These are phyloP conservation scores for Xylaria multiplex DNA, from an alignment of 2,329 filamentous ascomycete genomes.

Conservation along the genomic window DNA sequence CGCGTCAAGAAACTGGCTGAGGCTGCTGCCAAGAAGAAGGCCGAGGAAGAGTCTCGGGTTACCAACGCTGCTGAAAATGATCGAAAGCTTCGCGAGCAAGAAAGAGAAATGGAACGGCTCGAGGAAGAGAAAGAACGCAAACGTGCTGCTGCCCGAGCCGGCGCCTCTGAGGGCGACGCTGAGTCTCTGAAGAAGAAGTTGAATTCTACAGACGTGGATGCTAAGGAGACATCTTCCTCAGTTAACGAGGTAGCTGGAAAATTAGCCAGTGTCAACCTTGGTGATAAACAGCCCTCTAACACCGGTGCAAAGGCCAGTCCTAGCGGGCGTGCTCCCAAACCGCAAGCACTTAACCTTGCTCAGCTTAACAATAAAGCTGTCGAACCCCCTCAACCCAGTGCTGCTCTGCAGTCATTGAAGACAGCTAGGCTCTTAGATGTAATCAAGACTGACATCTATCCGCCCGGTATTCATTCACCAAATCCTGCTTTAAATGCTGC, in stretches of 20 bases:
- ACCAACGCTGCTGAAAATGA: slow-evolving; percentile 66
- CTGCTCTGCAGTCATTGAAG: slow-evolving; percentile 91
- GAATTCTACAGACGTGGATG: slow-evolving; percentile 52
- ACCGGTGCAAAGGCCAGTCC: slow-evolving; percentile 62
- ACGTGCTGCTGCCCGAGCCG: slow-evolving; percentile 60
- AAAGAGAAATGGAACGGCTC: slow-evolving; percentile 76
- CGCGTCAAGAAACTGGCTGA: slow-evolving; percentile 56
- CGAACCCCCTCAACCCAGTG: slow-evolving; percentile 91
- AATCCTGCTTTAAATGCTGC: slow-evolving; percentile 90
- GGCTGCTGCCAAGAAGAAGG: slow-evolving; percentile 55
- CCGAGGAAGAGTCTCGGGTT: slow-evolving; percentile 56
- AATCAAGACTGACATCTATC: slow-evolving; percentile 82
- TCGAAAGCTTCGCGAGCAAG: slow-evolving; percentile 75
- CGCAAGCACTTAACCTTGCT: slow-evolving; percentile 86
- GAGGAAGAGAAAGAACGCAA: slow-evolving; percentile 76
- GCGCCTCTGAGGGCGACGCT: slow-evolving; percentile 55
- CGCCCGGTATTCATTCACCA: slow-evolving; percentile 83
- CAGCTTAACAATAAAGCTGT: slow-evolving; percentile 83
- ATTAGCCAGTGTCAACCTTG: slow-evolving; percentile 62
- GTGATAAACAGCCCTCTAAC: slow-evolving; percentile 62
- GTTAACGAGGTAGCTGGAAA: slow-evolving; percentile 59
- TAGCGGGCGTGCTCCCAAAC: slow-evolving; percentile 73
- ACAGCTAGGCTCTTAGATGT: slow-evolving; percentile 88
- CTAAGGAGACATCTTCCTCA: slow-evolving; percentile 54
- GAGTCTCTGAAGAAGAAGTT: slow-evolving; percentile 59